Percentiles rank a stretch among this genome's conserved stretches.
These are phyloP conservation scores for Neurospora sp. DNA, from an alignment of 495 filamentous ascomycete species.

Conservation along the genomic window DNA sequence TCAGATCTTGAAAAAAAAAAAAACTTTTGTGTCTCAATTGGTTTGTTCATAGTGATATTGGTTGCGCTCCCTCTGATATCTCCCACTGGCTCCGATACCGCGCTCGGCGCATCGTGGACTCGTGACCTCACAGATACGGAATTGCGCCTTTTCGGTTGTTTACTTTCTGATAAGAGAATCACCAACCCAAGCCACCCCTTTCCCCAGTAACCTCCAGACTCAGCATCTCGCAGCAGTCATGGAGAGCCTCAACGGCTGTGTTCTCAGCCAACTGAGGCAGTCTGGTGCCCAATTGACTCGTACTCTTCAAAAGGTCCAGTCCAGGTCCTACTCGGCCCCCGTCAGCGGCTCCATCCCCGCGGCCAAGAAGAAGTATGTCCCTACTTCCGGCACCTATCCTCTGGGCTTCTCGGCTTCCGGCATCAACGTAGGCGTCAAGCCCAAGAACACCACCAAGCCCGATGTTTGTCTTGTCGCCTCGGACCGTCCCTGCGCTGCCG, in stretches of 20 bases:
- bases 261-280: slow-evolving; percentile 21
- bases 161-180: neutral
- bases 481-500: slow-evolving; percentile 78
- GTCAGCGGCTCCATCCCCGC: slow-evolving; percentile 53
- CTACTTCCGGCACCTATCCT: slow-evolving; percentile 74
- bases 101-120: neutral
- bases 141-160: neutral
- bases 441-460: slow-evolving; percentile 74
- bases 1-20: neutral
- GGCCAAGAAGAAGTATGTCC: slow-evolving; percentile 79
- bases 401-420: slow-evolving; percentile 82
- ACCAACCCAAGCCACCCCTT: neutral
- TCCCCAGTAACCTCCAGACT: neutral
- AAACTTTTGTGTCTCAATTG: neutral
- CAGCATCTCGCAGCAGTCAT: slow-evolving; percentile 8
- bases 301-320: neutral
- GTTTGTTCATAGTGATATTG: neutral
- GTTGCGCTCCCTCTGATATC: neutral
- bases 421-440: slow-evolving; percentile 88
- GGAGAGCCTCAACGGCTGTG: slow-evolving; percentile 13
- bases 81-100: neutral
- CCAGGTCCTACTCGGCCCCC: slow-evolving; percentile 49
- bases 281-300: slow-evolving; percentile 17
- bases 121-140: neutral
- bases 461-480: slow-evolving; percentile 87